phyloP scores from a whole-genome alignment of 805 yeast species.

The Candida parachauliodes region DNA sequence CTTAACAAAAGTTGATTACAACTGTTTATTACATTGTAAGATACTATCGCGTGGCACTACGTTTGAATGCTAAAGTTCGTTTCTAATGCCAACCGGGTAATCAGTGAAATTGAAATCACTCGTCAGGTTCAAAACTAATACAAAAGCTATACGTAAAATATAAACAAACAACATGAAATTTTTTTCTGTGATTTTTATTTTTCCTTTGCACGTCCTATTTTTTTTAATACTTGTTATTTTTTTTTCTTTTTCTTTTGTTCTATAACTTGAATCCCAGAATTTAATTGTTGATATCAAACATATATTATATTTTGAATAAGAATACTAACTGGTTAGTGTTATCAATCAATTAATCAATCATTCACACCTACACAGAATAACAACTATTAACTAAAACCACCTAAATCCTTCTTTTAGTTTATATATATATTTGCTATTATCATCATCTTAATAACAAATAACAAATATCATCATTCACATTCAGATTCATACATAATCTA shows the following conservation, averaged over 20 bases:
- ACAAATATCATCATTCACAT: not conserved
- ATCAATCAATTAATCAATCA: not conserved
- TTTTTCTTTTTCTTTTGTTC: not conserved
- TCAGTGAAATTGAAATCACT: too few relatives aligned
- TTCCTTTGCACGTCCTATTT: not conserved
- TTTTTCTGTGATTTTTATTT: too few relatives aligned
- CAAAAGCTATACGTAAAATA: too few relatives aligned
- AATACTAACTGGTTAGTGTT: not conserved
- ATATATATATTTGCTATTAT: not conserved
- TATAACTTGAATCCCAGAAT: not conserved
- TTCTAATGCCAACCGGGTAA: not conserved
- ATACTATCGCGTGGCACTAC: too few relatives aligned
- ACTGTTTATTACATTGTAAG: too few relatives aligned
- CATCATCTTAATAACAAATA: too few relatives aligned
- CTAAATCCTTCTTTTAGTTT: too few relatives aligned
- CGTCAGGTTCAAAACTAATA: too few relatives aligned
- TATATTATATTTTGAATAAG: not conserved
- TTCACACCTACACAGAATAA: not conserved
- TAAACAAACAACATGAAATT: not conserved
- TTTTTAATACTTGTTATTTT: not conserved
- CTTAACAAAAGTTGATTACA: too few relatives aligned
- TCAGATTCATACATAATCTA: conserved; percentile 2
- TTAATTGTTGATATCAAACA: not conserved
- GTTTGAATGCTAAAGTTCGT: too few relatives aligned
- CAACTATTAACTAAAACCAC: not conserved